Evolutionary conservation across 2,329 filamentous ascomycete genomes (phyloP), one percentile per base, ranked within the genome.

Genomic region (Chlorencoelia australis): DNA sequence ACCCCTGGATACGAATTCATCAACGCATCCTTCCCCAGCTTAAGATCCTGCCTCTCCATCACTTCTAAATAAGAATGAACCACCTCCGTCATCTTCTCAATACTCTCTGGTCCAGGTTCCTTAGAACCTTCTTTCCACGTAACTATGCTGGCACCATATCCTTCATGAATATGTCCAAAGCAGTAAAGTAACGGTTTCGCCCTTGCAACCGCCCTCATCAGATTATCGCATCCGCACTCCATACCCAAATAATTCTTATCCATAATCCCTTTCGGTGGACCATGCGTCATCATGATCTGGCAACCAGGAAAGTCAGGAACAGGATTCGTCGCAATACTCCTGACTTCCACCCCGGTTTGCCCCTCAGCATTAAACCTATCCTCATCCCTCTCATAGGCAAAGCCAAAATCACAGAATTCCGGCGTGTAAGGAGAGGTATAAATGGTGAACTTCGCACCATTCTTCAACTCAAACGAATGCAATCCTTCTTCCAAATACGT

Each of bases 111-210:
- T 46, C 15, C 7, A 17, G 5, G 58, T 43, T 19, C 41, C 37
- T 7, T 60, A 13, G 10, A n/a, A 29, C 35, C 32, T 7, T 37
- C 21, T 2, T 59, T 55, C 75, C 74, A 80, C 1, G 57, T 55
- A 0, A 72, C 64, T 2, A 71, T 43, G 35, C 66, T 67, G 0
- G 63, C 67, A 3, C 75, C 76, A 70, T 73, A 79, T 0, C 61
- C 65, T 45, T 73, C 68, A 47, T 76, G 72, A 13, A 78, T 76
- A 56, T 79, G 74, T 0, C 75, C 74, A 49, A 77, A 80, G 43
- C 71, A 71, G 50, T 78, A 70, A n/a, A 79, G 33, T 3, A 57
- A 52, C 0, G 75, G 75, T 33, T 59, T 60, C 7, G 64, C 66
- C 5, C 71, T 60, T 35, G 60, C 55, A 2, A 69, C 56, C 0